Evolutionary conservation across 352 stramenopile genomes (phyloP), one percentile per base, ranked within the genome.

Genomic region (Phytophthora kernoviae): DNA sequence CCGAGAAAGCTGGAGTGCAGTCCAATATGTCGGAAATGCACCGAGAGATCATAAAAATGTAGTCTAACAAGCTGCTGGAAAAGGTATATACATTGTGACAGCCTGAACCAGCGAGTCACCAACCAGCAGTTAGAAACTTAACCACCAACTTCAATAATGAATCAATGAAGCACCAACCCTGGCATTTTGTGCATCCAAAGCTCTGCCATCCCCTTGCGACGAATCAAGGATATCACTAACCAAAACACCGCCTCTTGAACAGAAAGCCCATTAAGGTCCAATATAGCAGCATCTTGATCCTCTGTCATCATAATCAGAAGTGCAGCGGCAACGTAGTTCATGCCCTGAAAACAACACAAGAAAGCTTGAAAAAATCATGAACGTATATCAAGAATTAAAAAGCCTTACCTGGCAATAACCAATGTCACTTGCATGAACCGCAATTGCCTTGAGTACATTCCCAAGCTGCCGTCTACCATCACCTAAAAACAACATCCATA

Each of bases 281-380:
- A 30, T 12, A 42, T 17, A 8, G 51, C 12, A 40, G 18, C 3
- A 11, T 60, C 22, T 40, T 57, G 30, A n/a, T 42, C 20, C 15
- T 68, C 61, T 44, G 71, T 78, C 37, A 85, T 61, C 17, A 83
- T 49, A 20, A 91, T 57, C 36, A 95, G 50, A 2, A 91, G 48
- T 9, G 70, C 65, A 21, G 81, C 86, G 0, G 81, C 84, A 20
- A 93, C 82, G 63, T 93, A 95, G 62, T 93, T 95, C 86, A 95
- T 95, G 4, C 86, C 86, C 81, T 93, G 32, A 1, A 39, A 54
- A 12, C 3, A 51, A 0, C 11, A 55, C 20, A 60, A 37, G 17
- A 34, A 42, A 10, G 59, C 12, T 52, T 18, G 5, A 48, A 27
- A 15, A 14, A 7, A 22, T 10, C 17, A 44, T 15, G 15, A 8